Conservation (phyloP, 306 rosid genomes). For the Astragalus membranaceus region DNA sequence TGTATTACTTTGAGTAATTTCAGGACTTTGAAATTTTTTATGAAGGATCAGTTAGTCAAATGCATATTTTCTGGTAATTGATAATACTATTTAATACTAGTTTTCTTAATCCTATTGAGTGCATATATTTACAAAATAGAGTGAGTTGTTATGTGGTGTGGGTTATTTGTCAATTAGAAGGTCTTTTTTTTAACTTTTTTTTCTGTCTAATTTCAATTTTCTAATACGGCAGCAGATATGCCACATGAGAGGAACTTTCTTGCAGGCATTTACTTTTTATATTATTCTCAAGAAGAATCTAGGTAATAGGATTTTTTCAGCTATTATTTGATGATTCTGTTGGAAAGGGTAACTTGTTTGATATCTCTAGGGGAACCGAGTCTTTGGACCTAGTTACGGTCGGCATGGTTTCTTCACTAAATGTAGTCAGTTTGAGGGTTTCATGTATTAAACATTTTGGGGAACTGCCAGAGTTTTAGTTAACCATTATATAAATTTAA, state of each 20-base stretch:
- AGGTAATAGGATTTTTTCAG: not conserved
- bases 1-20: not conserved
- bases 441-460: not conserved
- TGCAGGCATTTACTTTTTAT: not conserved
- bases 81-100: not conserved
- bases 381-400: not conserved
- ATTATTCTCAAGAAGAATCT: not conserved
- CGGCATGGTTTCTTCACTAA: not conserved
- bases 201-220: not conserved
- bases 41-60: constrained; percentile 3
- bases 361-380: not conserved
- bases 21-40: not conserved
- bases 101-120: not conserved
- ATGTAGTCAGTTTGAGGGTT: not conserved
- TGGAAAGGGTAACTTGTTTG: not conserved
- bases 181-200: not conserved
- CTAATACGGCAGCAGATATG: not conserved
- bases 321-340: not conserved
- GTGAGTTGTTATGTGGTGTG: not conserved
- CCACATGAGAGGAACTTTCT: not conserved
- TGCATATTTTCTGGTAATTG: not conserved
- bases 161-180: constrained; percentile 9
- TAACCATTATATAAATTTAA: not conserved
- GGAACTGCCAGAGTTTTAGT: not conserved
- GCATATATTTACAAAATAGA: not conserved